A percentile compares a stretch with the other conserved stretches of the same genome.
phyloP scores from a whole-genome alignment of 2,329 filamentous ascomycete genomes.

The Aspergillus sp. region DNA sequence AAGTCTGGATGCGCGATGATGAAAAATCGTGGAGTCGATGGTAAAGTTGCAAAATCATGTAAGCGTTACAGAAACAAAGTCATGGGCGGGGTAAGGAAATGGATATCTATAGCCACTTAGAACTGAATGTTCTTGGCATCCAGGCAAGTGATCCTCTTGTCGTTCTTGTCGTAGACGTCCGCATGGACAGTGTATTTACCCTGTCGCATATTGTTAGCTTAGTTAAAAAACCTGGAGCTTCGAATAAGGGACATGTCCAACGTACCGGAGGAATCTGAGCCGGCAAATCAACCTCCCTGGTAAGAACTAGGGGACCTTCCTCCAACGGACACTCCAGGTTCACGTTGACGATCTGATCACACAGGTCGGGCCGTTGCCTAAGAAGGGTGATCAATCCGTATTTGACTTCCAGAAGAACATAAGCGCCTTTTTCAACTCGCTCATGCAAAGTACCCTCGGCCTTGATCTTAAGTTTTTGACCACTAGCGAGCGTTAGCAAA shows the following conservation, averaged over 20 bases:
- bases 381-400: slow-evolving; percentile 91
- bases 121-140: slow-evolving; percentile 56
- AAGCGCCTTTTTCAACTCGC: slow-evolving; percentile 73
- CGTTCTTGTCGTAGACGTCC: slow-evolving; percentile 74
- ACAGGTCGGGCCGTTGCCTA: slow-evolving; percentile 77
- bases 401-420: slow-evolving; percentile 82
- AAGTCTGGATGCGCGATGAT: neutral
- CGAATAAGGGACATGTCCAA: slow-evolving; percentile 20
- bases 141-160: slow-evolving; percentile 80
- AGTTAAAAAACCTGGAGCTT: neutral
- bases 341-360: slow-evolving; percentile 84
- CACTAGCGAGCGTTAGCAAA: slow-evolving; percentile 54
- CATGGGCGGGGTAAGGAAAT: neutral
- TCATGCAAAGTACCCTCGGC: slow-evolving; percentile 74
- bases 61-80: slow-evolving; percentile 1
- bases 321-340: slow-evolving; percentile 86
- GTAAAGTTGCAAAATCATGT: neutral
- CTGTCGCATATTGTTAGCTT: slow-evolving; percentile 45
- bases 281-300: slow-evolving; percentile 82
- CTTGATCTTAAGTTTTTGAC: slow-evolving; percentile 72
- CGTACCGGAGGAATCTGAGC: slow-evolving; percentile 84
- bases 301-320: slow-evolving; percentile 70
- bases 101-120: slow-evolving; percentile 8
- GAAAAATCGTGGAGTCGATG: neutral
- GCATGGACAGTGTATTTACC: slow-evolving; percentile 88